These are phyloP conservation scores for Cytospora piceicola DNA, from an alignment of 2,329 filamentous ascomycete genomes.

Conservation along the genomic window DNA sequence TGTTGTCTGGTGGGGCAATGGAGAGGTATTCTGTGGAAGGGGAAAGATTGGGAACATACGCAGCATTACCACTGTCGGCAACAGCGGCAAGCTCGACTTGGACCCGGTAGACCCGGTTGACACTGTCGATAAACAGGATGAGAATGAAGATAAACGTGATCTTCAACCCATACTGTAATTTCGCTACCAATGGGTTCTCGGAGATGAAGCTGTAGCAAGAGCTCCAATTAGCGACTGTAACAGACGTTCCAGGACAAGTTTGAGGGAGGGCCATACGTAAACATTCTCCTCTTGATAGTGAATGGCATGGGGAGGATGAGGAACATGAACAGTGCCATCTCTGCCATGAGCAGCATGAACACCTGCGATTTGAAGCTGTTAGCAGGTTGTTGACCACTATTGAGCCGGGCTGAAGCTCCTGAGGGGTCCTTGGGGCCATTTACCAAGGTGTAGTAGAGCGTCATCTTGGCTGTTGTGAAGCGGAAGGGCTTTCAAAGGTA, in stretches of 20 bases:
- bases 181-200: conserved; percentile 80
- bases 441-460: conserved; percentile 62
- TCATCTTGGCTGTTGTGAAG: conserved; percentile 49
- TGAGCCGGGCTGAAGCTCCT: neutral
- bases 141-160: conserved; percentile 99
- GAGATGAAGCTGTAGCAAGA: conserved; percentile 76
- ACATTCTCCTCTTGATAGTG: conserved; percentile 80
- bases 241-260: neutral
- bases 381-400: conserved; percentile 32
- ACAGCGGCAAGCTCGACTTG: conserved; percentile 83
- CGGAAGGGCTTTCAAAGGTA: conserved; percentile 8
- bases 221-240: conserved; percentile 1
- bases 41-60: conserved; percentile 47
- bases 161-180: conserved; percentile 96
- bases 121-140: conserved; percentile 96
- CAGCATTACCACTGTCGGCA: conserved; percentile 60
- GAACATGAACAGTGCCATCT: conserved; percentile 81
- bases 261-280: conserved; percentile 57
- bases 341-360: conserved; percentile 78
- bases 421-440: conserved; percentile 30
- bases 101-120: conserved; percentile 93
- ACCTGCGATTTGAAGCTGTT: conserved; percentile 57
- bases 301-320: conserved; percentile 89
- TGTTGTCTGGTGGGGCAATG: conserved; percentile 7
- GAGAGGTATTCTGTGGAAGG: neutral